Evolutionary conservation across 257 asterid species (phyloP), one percentile per base, ranked within the genome.

Genomic region (Jacaranda copaia): DNA sequence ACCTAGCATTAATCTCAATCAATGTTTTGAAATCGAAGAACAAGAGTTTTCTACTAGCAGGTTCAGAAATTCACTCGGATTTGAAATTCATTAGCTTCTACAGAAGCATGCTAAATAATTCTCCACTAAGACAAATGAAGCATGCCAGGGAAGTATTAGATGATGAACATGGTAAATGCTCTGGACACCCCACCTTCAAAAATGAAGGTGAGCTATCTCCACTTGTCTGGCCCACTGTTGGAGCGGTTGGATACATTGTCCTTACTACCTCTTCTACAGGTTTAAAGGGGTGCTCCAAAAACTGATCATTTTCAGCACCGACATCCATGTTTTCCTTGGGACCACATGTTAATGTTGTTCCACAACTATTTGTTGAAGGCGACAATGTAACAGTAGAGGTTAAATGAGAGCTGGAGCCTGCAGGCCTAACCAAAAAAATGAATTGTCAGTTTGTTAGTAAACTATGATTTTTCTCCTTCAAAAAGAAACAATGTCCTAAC

Each of bases 121-220:
- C 53, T 77, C 66, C 66, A 59, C 5, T 58, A 69, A 71, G 48
- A 75, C 59, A 74, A 77, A 74, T 51, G 56, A 76, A 70, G 80
- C 91, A 43, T 92, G 89, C 97, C 91, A 64, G 81, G 65, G 88
- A 81, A 82, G 78, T 75, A 76, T 76, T 80, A 56, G 92, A 84
- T 38, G 86, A 72, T 15, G 88, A 77, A 72, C 75, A 46, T 61
- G 81, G 79, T 73, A 83, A 59, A 80, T 80, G 77, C 76, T 73
- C 77, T 7, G 70, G 82, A 39, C 62, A 75, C 63, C 78, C 74
- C 66, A 59, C 73, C 43, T 72, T 81, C 65, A 70, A 75, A 80
- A 19, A 8, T 83, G 69, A 78, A 55, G 77, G 79, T 39, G 89
- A 86, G 76, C 70, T 78, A 69, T 84, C 84, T 67, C 45, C 86